These are phyloP conservation scores for Fusarium equiseti DNA, from an alignment of 2,329 filamentous ascomycete species.

Conservation along the genomic window DNA sequence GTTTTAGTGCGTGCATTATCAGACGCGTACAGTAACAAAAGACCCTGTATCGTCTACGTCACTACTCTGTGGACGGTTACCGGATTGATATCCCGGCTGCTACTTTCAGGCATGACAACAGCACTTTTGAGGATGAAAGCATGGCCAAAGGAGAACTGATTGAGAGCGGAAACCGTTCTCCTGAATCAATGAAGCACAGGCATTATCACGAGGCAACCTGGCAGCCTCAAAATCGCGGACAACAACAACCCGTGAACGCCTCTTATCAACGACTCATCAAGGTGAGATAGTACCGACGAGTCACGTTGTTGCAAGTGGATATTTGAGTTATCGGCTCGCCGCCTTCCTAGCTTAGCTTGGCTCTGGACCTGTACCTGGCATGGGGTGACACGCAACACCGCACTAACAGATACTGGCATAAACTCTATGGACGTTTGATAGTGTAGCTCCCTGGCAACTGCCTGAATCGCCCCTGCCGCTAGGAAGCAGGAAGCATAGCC, in stretches of 20 bases:
- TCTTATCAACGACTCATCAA: conserved; percentile 46
- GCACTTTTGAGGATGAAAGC: not conserved
- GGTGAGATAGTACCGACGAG: conserved; percentile 36
- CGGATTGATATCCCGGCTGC: conserved; percentile 2
- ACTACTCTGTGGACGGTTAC: conserved; percentile 20
- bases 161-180: not conserved
- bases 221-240: not conserved
- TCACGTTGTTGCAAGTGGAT: conserved; percentile 45
- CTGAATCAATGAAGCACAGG: not conserved
- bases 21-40: conserved; percentile 23
- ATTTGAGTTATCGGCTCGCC: conserved; percentile 27
- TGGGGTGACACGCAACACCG: conserved; percentile 33
- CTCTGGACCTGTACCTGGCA: conserved; percentile 20
- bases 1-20: conserved; percentile 41
- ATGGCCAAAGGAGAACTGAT: not conserved
- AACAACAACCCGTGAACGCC: conserved; percentile 25
- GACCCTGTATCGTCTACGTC: conserved; percentile 30
- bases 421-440: not conserved
- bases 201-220: conserved; percentile 7
- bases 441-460: conserved; percentile 24
- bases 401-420: conserved; percentile 26
- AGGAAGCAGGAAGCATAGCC: conserved; percentile 40
- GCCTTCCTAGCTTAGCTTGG: conserved; percentile 22
- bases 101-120: not conserved
- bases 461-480: conserved; percentile 43